Conservation (phyloP, 176 grass and related monocot species). For the Poa annua region DNA sequence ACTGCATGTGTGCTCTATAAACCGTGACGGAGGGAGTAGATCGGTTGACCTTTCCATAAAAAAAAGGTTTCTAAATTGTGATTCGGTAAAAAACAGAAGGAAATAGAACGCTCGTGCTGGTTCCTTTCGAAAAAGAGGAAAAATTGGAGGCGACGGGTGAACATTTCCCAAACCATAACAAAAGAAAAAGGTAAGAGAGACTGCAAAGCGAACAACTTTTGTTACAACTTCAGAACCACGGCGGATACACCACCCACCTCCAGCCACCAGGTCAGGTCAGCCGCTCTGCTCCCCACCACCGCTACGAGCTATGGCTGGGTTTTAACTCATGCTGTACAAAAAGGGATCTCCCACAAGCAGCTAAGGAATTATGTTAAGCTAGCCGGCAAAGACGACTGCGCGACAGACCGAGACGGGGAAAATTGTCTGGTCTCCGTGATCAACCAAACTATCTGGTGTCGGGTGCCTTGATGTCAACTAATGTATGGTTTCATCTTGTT, state of each 20-base stretch:
- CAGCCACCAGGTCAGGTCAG: neutral
- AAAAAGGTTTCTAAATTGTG: no score
- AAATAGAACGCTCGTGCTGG: neutral
- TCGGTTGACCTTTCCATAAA: no score
- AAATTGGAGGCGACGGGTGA: neutral
- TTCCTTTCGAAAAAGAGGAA: no score
- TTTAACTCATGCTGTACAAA: slow-evolving; percentile 48
- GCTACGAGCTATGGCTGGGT: neutral
- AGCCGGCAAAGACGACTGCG: neutral
- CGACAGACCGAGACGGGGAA: neutral
- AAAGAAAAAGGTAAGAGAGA: neutral
- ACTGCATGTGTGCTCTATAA: no score
- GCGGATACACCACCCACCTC: neutral
- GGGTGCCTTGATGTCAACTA: slow-evolving; percentile 16
- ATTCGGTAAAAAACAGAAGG: neutral
- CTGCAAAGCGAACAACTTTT: slow-evolving; percentile 33
- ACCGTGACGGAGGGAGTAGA: no score
- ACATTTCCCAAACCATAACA: neutral
- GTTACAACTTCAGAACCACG: slow-evolving; percentile 33
- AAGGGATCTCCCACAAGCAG: neutral
- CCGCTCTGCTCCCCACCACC: neutral
- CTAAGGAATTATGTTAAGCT: slow-evolving; percentile 12
- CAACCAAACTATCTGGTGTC: neutral
- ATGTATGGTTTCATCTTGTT: slow-evolving; percentile 41
- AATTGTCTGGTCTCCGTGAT: neutral